A percentile compares a stretch with the other conserved stretches of the same genome.
Conservation (phyloP, 805 yeast species). For the Starmerella lactis-condensi region DNA sequence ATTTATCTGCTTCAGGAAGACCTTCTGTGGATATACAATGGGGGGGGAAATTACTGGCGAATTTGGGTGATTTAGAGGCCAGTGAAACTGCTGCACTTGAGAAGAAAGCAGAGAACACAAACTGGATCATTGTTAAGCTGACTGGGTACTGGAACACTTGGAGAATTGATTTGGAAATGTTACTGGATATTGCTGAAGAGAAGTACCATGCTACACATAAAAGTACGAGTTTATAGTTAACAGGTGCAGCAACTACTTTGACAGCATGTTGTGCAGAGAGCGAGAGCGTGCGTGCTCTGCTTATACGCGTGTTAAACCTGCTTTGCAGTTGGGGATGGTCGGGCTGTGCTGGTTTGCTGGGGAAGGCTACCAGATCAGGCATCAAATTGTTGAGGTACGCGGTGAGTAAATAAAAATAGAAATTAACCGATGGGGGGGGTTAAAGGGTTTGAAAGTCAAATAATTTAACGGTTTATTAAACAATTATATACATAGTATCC, state of each 20-base stretch:
- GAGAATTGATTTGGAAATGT: constrained; percentile 61
- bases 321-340: too few species aligned
- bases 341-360: too few species aligned
- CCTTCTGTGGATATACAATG: constrained; percentile 19
- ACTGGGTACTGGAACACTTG: constrained; percentile 58
- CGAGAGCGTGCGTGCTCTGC: constrained; percentile 14
- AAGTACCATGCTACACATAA: constrained; percentile 67
- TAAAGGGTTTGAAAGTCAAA: too few species aligned
- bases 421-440: too few species aligned
- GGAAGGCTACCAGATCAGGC: too few species aligned
- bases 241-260: constrained; percentile 26
- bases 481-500: too few species aligned
- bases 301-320: too few species aligned
- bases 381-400: too few species aligned
- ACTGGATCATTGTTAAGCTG: constrained; percentile 79
- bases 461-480: too few species aligned
- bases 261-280: constrained; percentile 23
- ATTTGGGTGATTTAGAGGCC: constrained; percentile 21
- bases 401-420: too few species aligned
- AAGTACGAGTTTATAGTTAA: constrained; percentile 28
- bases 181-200: constrained; percentile 61
- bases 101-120: constrained; percentile 41
- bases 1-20: constrained; percentile 17
- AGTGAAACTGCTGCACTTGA: constrained; percentile 31
- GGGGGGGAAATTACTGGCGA: constrained; percentile 23